Conservation (phyloP, 306 rosid species). For the Urtica urens region DNA sequence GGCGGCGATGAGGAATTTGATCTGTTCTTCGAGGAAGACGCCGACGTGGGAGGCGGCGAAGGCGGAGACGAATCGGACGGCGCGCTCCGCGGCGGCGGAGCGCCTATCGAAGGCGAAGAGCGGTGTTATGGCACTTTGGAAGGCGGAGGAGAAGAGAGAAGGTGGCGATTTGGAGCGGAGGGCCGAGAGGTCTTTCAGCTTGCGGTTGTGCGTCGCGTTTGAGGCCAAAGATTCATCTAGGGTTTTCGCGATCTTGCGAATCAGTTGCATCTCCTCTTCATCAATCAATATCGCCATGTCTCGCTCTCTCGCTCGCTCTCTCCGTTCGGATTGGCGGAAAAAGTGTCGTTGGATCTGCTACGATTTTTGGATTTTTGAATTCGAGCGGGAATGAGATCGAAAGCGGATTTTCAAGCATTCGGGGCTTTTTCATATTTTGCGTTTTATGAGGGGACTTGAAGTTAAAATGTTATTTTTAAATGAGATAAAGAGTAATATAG, state of each 20-base stretch:
- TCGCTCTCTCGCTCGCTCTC: slow-evolving; percentile 7
- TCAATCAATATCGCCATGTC: slow-evolving; percentile 29
- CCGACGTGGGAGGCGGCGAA: slow-evolving; percentile 40
- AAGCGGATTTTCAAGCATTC: too few relatives aligned
- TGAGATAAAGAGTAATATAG: too few relatives aligned
- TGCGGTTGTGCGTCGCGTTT: slow-evolving; percentile 71
- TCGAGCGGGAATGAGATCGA: slow-evolving; percentile 45
- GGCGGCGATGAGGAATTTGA: slow-evolving; percentile 55
- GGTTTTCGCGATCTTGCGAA: slow-evolving; percentile 42
- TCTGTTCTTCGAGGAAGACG: slow-evolving; percentile 52
- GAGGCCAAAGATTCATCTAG: slow-evolving; percentile 62
- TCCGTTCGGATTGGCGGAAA: not conserved
- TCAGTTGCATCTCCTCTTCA: slow-evolving; percentile 25
- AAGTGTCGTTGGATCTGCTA: not conserved
- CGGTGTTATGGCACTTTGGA: slow-evolving; percentile 49
- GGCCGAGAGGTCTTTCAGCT: slow-evolving; percentile 65
- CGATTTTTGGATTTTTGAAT: slow-evolving; percentile 26
- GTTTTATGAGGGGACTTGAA: too few relatives aligned
- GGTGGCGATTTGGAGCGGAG: slow-evolving; percentile 48
- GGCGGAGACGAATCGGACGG: slow-evolving; percentile 55
- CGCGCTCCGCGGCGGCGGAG: slow-evolving; percentile 53
- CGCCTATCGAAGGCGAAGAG: slow-evolving; percentile 64
- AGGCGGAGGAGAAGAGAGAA: slow-evolving; percentile 42
- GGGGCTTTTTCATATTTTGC: too few relatives aligned
- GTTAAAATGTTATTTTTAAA: too few relatives aligned